Percentiles rank a stretch among this genome's conserved stretches.
phyloP scores from a whole-genome alignment of 768 basidiomycete genomes.

The Royoungia palumana region DNA sequence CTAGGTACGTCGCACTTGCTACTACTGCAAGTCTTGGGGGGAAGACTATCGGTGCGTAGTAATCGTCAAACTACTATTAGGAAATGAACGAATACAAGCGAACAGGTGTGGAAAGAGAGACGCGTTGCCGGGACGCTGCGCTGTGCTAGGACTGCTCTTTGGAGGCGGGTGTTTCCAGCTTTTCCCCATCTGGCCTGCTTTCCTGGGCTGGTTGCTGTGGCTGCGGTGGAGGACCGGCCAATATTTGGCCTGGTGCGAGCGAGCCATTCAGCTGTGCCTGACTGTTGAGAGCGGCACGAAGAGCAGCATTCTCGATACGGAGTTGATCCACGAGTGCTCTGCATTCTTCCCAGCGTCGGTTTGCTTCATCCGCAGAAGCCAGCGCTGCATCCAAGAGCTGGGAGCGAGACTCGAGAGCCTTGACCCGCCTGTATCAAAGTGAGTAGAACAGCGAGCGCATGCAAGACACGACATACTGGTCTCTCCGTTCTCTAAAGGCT shows the following conservation, averaged over 20 bases:
- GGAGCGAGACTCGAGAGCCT: constrained; percentile 81
- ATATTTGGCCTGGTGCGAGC: constrained; percentile 28
- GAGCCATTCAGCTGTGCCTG: constrained; percentile 35
- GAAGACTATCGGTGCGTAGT: constrained; percentile 15
- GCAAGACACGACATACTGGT: constrained; percentile 56
- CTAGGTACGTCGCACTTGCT: not conserved
- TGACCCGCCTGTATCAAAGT: constrained; percentile 63
- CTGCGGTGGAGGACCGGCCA: constrained; percentile 22
- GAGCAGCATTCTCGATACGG: constrained; percentile 76
- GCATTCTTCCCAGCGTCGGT: constrained; percentile 87
- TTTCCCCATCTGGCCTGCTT: constrained; percentile 25
- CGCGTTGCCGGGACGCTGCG: not conserved
- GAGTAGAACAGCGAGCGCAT: constrained; percentile 2
- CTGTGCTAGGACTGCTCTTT: constrained; percentile 19
- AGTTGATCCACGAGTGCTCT: constrained; percentile 87
- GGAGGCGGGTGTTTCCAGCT: constrained; percentile 19
- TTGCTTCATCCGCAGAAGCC: constrained; percentile 83
- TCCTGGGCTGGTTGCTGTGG: constrained; percentile 23
- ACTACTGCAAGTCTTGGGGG: constrained; percentile 13
- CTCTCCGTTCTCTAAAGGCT: constrained; percentile 85
- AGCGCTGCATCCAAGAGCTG: constrained; percentile 83
- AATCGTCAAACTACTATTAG: constrained; percentile 1
- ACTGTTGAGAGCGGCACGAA: constrained; percentile 62
- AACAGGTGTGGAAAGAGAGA: not conserved
- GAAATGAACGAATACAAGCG: constrained; percentile 4